Base-by-base conservation (phyloP, 2,329 filamentous ascomycete genomes). In the Trichoderma harzianum region DNA sequence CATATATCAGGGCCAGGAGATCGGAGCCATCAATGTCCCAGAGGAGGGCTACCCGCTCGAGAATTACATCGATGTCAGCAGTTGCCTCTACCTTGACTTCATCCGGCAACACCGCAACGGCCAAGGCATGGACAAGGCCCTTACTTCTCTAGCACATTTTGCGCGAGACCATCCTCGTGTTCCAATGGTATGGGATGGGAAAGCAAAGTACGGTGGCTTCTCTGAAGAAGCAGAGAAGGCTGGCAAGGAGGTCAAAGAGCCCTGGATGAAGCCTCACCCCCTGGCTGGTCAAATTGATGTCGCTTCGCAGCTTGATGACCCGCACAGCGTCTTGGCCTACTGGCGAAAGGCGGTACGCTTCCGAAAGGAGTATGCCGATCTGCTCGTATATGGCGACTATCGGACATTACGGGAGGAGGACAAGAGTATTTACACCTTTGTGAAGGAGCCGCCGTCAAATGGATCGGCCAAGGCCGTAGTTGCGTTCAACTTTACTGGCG, bases 1-100 rank as follows among this genome's bases (percentile, higher is more conserved):
- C 77, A 81, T 92, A 1, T 92, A 91, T 76, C 90, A 92, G 76
- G 90, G 90, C 11, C 89, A 92, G 76, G 90, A 92, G 75, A 84
- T 92, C 8, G 90, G 89, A 0, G 88, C 89, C 79, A 83, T 88
- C 14, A 92, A 92, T 74, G 84, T 88, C 1, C 89, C 90, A 0
- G 81, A 81, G 12, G 81, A 83, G 0, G 89, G 88, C 84, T 85
- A 85, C n/a, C 87, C 91, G 7, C 78, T 87, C 0, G 87, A 91
- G 70, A 89, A 85, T 64, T 84, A 85, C 67, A 78, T 84, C 10
- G 82, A 86, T 63, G 82, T 86, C 2, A 80, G 84, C 60, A 88
- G 87, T 74, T 85, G 85, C 60, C 86, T 81, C 0, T 82, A 79
- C 28, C 43, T 80, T 10, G 70, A 79, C 4, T 77, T 79, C 73